Evolutionary conservation across 495 filamentous ascomycete genomes (phyloP), one percentile per base, ranked within the genome.

Genomic region (Neurospora sublineolata): DNA sequence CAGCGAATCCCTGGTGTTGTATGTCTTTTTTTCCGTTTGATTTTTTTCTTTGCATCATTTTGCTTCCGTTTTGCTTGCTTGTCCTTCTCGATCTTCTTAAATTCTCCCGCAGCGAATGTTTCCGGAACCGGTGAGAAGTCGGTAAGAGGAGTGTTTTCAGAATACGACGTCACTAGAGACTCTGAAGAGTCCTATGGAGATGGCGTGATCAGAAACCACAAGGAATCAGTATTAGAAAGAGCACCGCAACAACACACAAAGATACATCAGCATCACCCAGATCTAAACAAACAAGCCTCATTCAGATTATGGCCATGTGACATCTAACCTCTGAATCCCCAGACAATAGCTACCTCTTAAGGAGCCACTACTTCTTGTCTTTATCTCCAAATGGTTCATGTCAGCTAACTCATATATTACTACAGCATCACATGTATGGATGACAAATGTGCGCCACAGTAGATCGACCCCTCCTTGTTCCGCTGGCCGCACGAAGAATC

Each of bases 1-100:
- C 72, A 77, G 75, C 67, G 81, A 82, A 82, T 81, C 77, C 80
- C 75, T 74, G 78, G 80, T 83, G 81, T 80, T 82, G 80, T 82
- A 83, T 80, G 79, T 81, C 74, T 79, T 77, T 72, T 75, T 78
- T 74, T 74, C 18, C 39, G 14, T 16, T 18, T 18, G 27, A 0
- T 18, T n/a, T 18, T 42, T 44, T 44, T 9, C 4, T 7, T 2
- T n/a, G 0, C 7, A 42, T 42, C 18, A 8, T 42, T n/a, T 42
- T n/a, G 2, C 41, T 16, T 41, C 37, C 37, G 11, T 38, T 11
- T 38, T 38, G 10, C 10, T 38, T 38, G 10, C 37, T 38, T 38
- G 37, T 3, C 2, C 10, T 38, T 38, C 38, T 14, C 14, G 4
- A 40, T 40, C 12, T 1, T 5, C 14, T 40, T 5, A 4, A 5